Evolutionary conservation across 2,329 filamentous ascomycete genomes (phyloP), one percentile per base, ranked within the genome.

Genomic region (Exophiala lecanii-corni): DNA sequence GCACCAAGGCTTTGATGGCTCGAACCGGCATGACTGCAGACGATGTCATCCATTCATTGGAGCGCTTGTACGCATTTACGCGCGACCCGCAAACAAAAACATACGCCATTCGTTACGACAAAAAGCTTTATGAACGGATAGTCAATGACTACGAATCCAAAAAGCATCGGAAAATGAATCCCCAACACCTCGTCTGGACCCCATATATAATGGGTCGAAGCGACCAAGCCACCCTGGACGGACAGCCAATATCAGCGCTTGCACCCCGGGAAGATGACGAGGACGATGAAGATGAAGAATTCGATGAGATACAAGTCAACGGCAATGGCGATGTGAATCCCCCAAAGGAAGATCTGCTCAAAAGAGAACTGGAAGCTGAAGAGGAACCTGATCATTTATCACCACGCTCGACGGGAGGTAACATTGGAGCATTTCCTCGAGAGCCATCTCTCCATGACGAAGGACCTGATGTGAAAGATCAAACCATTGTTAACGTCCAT

Each of bases 11-110:
- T n/a, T 40, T 56, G 4, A 56, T 57, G 54, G 40, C 91, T 53
- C 82, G 88, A 47, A 97, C 91, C 0, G 92, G 92, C 9, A 89
- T 98, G 80, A 97, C 92, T 1, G 78, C 91, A 1, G 92, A 98
- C 65, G 92, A 98, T 64, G 89, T 97, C 47, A 86, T 98, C 9
- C 94, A 92, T 9, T 91, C 87, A 0, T 73, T 98, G 2, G 92
- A 98, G 67, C 89, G 87, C 1, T 70, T 98, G 9, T 82, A 91
- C 31, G 91, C 89, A 41, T 76, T 98, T 17, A 86, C 96, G 12
- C 80, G 89, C 45, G 92, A 98, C 62, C 89, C 91, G 1, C 74
- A 87, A 42, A 95, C 91, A 1, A 87, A 85, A 48, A 76, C 84
- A 4, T 98, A 98, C 62, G 92, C 89, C 2, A 81, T 98, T 52